Conservation (phyloP, 345 rosid genomes). For the Carallia pectinifolia region DNA sequence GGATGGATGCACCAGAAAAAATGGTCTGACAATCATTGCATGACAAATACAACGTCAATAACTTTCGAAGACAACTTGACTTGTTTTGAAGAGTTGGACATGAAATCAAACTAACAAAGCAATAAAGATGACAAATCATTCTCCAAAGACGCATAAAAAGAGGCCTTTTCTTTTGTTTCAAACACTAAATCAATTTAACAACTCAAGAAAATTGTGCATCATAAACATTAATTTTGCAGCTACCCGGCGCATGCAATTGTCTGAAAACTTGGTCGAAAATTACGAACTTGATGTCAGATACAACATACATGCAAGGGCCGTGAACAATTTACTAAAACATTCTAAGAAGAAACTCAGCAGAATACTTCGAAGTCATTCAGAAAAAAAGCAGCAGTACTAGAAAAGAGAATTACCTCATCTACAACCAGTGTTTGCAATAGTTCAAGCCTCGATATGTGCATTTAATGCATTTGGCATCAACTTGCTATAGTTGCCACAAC, state of each 20-base stretch:
- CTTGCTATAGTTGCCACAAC: constrained; percentile 83
- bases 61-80: constrained; percentile 64
- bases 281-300: neutral
- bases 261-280: neutral
- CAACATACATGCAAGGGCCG: too few species aligned
- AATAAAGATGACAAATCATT: neutral
- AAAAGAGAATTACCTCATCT: constrained; percentile 60
- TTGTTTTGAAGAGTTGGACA: constrained; percentile 84
- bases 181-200: neutral
- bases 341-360: neutral
- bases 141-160: neutral
- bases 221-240: neutral
- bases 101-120: constrained; percentile 74
- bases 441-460: constrained; percentile 66
- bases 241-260: neutral
- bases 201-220: neutral
- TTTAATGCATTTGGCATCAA: constrained; percentile 80
- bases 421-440: constrained; percentile 65
- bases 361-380: neutral
- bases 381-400: neutral
- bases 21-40: constrained; percentile 75
- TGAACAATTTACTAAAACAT: neutral
- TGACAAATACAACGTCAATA: constrained; percentile 67
- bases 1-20: constrained; percentile 92
- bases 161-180: neutral